phyloP scores from a whole-genome alignment of 1,139 yeast genomes.

The Wickerhamomyces sp. region DNA sequence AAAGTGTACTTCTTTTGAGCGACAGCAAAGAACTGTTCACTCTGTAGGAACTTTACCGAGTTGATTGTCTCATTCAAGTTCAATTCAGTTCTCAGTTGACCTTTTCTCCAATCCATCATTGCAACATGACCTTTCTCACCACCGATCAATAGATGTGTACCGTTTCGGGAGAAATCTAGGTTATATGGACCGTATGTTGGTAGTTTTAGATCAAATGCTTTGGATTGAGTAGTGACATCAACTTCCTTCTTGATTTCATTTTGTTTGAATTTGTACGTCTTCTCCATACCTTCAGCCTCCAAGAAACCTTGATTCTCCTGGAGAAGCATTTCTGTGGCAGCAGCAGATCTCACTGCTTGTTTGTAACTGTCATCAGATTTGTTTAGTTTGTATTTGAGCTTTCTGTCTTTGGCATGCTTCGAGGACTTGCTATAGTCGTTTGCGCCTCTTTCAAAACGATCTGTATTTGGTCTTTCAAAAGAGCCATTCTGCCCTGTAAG shows the following conservation, averaged over 20 bases:
- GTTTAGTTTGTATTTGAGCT: constrained; percentile 59
- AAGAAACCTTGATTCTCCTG: constrained; percentile 82
- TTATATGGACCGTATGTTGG: constrained; percentile 84
- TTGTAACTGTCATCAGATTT: constrained; percentile 68
- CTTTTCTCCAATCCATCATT: constrained; percentile 92
- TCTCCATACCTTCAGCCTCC: constrained; percentile 93
- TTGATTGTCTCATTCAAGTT: constrained; percentile 84
- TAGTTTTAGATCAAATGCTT: constrained; percentile 69
- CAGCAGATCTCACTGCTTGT: constrained; percentile 76
- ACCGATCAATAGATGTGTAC: constrained; percentile 77
- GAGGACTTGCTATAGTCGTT: constrained; percentile 14
- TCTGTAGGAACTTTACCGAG: constrained; percentile 86
- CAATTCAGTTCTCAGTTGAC: constrained; percentile 74
- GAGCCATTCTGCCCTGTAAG: constrained; percentile 16
- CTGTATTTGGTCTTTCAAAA: constrained; percentile 22
- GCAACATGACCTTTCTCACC: constrained; percentile 96
- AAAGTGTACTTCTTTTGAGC: constrained; percentile 95
- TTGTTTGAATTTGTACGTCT: constrained; percentile 81
- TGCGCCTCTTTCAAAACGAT: constrained; percentile 25
- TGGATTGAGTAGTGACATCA: constrained; percentile 68
- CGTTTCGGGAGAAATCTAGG: constrained; percentile 79
- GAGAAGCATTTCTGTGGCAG: constrained; percentile 77
- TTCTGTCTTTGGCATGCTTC: constrained; percentile 42
- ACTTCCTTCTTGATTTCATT: constrained; percentile 74
- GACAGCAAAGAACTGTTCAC: constrained; percentile 90